Evolutionary conservation across 306 rosid species (phyloP), one percentile per base, ranked within the genome.

Genomic region (Vigna nakashimae): DNA sequence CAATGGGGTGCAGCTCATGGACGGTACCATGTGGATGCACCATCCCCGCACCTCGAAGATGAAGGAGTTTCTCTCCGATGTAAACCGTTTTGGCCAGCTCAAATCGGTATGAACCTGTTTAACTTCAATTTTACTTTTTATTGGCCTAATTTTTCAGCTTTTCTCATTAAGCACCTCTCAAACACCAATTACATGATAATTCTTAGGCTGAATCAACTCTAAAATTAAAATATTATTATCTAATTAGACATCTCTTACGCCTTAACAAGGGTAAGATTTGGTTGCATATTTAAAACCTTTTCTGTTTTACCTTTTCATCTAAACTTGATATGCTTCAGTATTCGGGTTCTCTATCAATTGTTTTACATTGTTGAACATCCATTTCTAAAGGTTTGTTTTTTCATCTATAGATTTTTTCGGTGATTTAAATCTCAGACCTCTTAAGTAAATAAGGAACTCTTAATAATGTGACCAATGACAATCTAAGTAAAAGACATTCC

Each of bases 11-110:
- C 98, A 91, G 93, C 67, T 95, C 79, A 95, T 95, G 98, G 99
- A 95, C 10, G 96, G 96, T 26, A 91, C 99, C 70, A 91, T 92
- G 98, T 91, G 96, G 97, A 86, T 95, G 90, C 99, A 95, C 77
- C 83, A 92, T 30, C 98, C 98, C 5, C 86, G 99, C 45, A 95
- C 98, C 0, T 42, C 12, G 0, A 1, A 26, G 0, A 77, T 82
- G 75, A 46, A 3, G 11, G 79, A 71, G 1, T 82, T 77, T 32
- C 20, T 82, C 3, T 55, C 82, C 62, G 86, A 82, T 82, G 13
- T 49, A 0, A 20, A 77, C 50, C 79, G 79, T 36, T 82, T 82
- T 46, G 86, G 86, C 8, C 75, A 77, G 1, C 82, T 82, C 14
- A 77, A 38, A 77, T 71, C 82, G 82, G 86, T 82, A 77, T 12